A percentile compares a stretch with the other conserved stretches of the same genome.
Evolutionary conservation across 306 rosid species (phyloP).

Genomic region (Cucumis hystrix): DNA sequence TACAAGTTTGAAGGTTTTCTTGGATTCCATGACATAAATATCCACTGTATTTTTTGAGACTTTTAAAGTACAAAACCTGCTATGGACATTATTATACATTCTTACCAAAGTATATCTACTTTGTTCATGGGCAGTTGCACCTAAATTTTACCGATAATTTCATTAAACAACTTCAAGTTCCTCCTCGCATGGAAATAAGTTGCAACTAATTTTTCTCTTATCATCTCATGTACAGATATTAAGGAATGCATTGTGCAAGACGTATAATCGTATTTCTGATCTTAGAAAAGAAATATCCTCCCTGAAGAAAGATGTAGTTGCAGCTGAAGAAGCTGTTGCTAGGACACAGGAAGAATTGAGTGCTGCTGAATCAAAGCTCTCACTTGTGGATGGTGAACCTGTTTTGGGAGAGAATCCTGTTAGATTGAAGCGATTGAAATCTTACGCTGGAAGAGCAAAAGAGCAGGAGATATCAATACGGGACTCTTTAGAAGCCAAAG

Average conservation of each 20-base stretch:
- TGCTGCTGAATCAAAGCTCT: slow-evolving; percentile 67
- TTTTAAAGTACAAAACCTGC: neutral
- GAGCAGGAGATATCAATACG: slow-evolving; percentile 56
- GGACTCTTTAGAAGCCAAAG: slow-evolving; percentile 90
- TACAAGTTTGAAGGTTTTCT: neutral
- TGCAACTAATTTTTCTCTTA: neutral
- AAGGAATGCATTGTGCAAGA: slow-evolving; percentile 79
- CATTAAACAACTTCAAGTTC: neutral
- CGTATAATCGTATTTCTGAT: slow-evolving; percentile 88
- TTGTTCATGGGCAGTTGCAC: neutral
- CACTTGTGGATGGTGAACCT: slow-evolving; percentile 90
- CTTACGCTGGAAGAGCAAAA: slow-evolving; percentile 56
- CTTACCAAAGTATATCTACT: neutral
- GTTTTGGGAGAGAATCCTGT: slow-evolving; percentile 85
- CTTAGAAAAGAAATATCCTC: slow-evolving; percentile 79
- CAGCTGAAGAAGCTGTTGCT: slow-evolving; percentile 62
- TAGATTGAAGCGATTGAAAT: slow-evolving; percentile 69
- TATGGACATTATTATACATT: neutral
- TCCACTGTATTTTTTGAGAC: neutral
- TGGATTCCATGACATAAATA: neutral
- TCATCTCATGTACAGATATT: slow-evolving; percentile 35
- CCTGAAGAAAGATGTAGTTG: slow-evolving; percentile 40
- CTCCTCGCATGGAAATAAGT: neutral
- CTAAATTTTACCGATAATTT: neutral
- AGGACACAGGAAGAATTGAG: slow-evolving; percentile 52